Evolutionary conservation across 192 early-diverging fungal genomes (phyloP).

Genomic region (Coemansia sp.): DNA sequence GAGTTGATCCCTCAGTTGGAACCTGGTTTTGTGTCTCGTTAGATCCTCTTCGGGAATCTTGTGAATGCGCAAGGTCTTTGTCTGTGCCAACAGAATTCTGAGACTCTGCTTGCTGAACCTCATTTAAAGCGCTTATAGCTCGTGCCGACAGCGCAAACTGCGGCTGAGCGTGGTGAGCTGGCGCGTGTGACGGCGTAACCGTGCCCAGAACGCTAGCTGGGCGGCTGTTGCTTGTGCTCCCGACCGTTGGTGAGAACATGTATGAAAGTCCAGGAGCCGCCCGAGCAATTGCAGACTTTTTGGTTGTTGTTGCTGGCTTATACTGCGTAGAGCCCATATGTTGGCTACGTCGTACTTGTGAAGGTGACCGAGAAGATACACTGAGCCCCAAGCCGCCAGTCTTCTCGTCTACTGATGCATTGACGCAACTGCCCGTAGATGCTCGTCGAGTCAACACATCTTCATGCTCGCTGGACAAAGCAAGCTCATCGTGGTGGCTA

Average conservation of each 20-base stretch:
- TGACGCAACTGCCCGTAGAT: slow-evolving; percentile 16
- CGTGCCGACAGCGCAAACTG: slow-evolving; percentile 2
- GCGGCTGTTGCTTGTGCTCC: slow-evolving; percentile 20
- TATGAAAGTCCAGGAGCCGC: slow-evolving; percentile 52
- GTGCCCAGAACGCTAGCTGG: slow-evolving; percentile 44
- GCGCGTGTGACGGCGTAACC: slow-evolving; percentile 13
- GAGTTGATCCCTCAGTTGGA: not conserved
- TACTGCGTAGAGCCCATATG: slow-evolving; percentile 45
- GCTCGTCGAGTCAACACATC: not conserved
- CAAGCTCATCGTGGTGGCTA: too few relatives aligned
- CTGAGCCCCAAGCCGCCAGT: slow-evolving; percentile 17
- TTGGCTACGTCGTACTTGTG: slow-evolving; percentile 19
- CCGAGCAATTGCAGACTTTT: slow-evolving; percentile 35
- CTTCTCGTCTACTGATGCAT: slow-evolving; percentile 15
- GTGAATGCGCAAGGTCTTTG: not conserved
- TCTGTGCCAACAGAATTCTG: not conserved
- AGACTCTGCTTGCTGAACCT: not conserved
- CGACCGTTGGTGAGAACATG: slow-evolving; percentile 49
- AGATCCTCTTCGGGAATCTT: not conserved
- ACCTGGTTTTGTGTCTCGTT: not conserved
- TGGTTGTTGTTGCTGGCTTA: slow-evolving; percentile 28
- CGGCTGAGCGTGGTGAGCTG: slow-evolving; percentile 7
- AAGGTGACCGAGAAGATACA: slow-evolving; percentile 14
- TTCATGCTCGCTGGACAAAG: too few relatives aligned
- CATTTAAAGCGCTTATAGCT: not conserved